Percentiles rank a stretch among this genome's conserved stretches.
Conservation (phyloP, 768 basidiomycete species). For the Termitomyces sp. region DNA sequence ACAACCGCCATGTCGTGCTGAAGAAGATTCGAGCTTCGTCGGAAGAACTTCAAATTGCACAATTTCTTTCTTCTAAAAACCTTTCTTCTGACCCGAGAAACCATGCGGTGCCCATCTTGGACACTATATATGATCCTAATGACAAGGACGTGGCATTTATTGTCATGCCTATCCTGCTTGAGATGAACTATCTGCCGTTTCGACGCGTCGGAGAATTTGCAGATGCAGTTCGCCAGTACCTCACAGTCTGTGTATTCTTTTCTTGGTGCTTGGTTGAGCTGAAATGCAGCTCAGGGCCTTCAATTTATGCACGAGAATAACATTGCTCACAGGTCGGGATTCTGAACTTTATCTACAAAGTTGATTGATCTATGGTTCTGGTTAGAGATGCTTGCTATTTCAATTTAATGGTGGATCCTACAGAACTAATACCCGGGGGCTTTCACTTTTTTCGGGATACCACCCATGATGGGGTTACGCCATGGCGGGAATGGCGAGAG, state of each 20-base stretch:
- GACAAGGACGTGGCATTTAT: slow-evolving; percentile 7
- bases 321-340: slow-evolving; percentile 18
- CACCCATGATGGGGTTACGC: slow-evolving; percentile 14
- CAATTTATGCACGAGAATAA: slow-evolving; percentile 21
- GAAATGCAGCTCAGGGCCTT: slow-evolving; percentile 12
- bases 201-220: slow-evolving; percentile 12
- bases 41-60: slow-evolving; percentile 4
- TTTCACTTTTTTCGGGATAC: slow-evolving; percentile 20
- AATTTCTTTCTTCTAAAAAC: slow-evolving; percentile 2
- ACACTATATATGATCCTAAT: slow-evolving; percentile 1
- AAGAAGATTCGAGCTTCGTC: background rate
- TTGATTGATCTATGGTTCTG: background rate
- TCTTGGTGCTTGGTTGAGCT: background rate
- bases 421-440: slow-evolving; percentile 19
- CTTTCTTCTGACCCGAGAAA: slow-evolving; percentile 9
- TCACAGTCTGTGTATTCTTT: background rate
- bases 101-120: slow-evolving; percentile 9
- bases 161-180: slow-evolving; percentile 13
- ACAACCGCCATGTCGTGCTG: slow-evolving; percentile 1
- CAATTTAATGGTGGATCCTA: slow-evolving; percentile 36
- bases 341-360: background rate
- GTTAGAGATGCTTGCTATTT: slow-evolving; percentile 11
- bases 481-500: slow-evolving; percentile 15
- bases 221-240: slow-evolving; percentile 7
- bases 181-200: slow-evolving; percentile 8